These are phyloP conservation scores for Flaveria brownii DNA, from an alignment of 129 eudicot genomes.

Conservation along the genomic window DNA sequence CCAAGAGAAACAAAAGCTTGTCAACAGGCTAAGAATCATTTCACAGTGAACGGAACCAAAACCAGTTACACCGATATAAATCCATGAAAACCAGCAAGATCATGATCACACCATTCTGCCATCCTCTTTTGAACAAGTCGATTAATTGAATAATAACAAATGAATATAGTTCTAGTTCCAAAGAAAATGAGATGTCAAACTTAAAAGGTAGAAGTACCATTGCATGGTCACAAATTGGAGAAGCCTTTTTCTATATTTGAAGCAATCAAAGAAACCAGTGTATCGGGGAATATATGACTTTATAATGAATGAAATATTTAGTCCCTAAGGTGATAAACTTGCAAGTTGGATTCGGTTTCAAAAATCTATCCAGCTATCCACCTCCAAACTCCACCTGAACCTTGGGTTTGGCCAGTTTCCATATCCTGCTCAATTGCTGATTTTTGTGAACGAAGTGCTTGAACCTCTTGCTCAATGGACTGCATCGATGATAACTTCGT, in stretches of 20 bases:
- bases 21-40: conserved; percentile 12
- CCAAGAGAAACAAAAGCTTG: conserved; percentile 12
- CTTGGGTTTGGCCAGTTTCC: conserved; percentile 61
- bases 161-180: not conserved
- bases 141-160: conserved; percentile 25
- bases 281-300: conserved; percentile 14
- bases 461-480: conserved; percentile 82
- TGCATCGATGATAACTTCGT: conserved; percentile 71
- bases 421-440: conserved; percentile 71
- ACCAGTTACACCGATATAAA: not conserved
- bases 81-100: conserved; percentile 15
- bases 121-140: conserved; percentile 19
- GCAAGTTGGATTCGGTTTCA: conserved; percentile 12
- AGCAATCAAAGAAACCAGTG: conserved; percentile 16
- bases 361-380: conserved; percentile 58
- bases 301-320: conserved; percentile 31
- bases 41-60: conserved; percentile 7
- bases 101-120: conserved; percentile 6
- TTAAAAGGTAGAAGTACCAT: conserved; percentile 12
- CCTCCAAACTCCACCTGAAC: conserved; percentile 88
- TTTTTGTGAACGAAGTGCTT: conserved; percentile 63
- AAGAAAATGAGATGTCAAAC: conserved; percentile 22
- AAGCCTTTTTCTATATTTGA: conserved; percentile 12
- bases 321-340: conserved; percentile 29
- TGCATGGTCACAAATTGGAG: conserved; percentile 24